phyloP scores from a whole-genome alignment of 805 yeast genomes.

The Lipomyces kockii region DNA sequence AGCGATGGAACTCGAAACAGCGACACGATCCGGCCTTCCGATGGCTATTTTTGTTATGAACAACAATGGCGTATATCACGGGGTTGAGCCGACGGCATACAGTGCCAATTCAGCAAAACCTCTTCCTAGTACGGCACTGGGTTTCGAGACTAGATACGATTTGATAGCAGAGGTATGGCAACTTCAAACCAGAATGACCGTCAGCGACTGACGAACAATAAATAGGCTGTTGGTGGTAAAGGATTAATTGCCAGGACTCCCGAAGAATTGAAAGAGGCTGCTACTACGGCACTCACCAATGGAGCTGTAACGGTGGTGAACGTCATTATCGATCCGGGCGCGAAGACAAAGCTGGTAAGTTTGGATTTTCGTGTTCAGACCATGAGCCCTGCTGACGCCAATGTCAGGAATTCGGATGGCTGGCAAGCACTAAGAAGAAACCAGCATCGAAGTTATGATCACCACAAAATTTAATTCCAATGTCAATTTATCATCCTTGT shows the following conservation, averaged over 20 bases:
- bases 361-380: background rate
- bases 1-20: constrained; percentile 74
- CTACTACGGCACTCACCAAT: constrained; percentile 47
- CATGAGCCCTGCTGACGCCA: background rate
- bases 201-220: background rate
- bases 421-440: constrained; percentile 53
- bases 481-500: background rate
- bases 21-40: constrained; percentile 59
- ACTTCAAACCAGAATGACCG: background rate
- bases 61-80: constrained; percentile 75
- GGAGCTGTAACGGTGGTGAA: constrained; percentile 56
- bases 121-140: constrained; percentile 64
- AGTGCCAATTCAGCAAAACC: constrained; percentile 38
- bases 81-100: constrained; percentile 50
- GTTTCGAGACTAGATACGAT: constrained; percentile 63
- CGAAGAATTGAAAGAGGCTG: constrained; percentile 47
- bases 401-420: constrained; percentile 62
- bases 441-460: constrained; percentile 40
- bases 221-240: constrained; percentile 55
- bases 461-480: background rate
- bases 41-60: constrained; percentile 68
- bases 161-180: constrained; percentile 49
- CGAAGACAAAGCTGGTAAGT: constrained; percentile 53
- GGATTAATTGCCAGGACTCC: constrained; percentile 56
- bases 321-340: constrained; percentile 65